Base-by-base conservation (phyloP, 805 yeast species). In the Cephaloascus albidus region DNA sequence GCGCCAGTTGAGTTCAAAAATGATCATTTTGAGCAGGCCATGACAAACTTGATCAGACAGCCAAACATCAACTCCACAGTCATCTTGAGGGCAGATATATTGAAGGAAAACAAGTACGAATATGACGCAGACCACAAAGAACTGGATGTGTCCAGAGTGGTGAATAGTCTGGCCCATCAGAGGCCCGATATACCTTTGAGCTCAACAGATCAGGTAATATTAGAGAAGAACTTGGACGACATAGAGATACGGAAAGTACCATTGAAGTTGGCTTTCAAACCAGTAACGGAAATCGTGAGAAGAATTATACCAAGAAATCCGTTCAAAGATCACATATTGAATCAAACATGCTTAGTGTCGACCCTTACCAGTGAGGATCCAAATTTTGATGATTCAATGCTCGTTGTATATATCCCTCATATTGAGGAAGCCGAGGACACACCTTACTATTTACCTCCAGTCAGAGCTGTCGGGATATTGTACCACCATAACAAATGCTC, bases 21-120 rank as follows among this genome's bases (percentile, higher is more conserved):
- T 12, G 57, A 55, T 4, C 85, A 87, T 58, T 87, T 80, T 52
- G 79, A 76, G 40, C 61, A 63, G 3, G 96, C 96, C 4, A 82
- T 87, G 89, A 58, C 74, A 35, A 85, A 86, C 56, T 68, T 87
- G 43, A 83, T 87, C 39, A 69, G 72, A 43, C 86, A 85, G 46
- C 96, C 96, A 15, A 85, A 88, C 54, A 84, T 87, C 60, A 90
- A 89, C 60, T 89, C 97, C 10, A 84, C 96, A 0, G 93, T 87
- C 28, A 83, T 89, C 27, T 65, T 90, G 59, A 65, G 97, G 47
- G 95, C 97, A 0, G 97, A 90, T 59, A 76, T 88, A 18, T 54
- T 85, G 36, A 64, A 66, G 35, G 82, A 78, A 47, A 62, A 61
- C 40, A 58, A 51, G 4, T 76, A 65, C 50, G 67, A 59, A 18